Conservation (phyloP, 75 land plant genomes). For the Sequoia sempervirens region DNA sequence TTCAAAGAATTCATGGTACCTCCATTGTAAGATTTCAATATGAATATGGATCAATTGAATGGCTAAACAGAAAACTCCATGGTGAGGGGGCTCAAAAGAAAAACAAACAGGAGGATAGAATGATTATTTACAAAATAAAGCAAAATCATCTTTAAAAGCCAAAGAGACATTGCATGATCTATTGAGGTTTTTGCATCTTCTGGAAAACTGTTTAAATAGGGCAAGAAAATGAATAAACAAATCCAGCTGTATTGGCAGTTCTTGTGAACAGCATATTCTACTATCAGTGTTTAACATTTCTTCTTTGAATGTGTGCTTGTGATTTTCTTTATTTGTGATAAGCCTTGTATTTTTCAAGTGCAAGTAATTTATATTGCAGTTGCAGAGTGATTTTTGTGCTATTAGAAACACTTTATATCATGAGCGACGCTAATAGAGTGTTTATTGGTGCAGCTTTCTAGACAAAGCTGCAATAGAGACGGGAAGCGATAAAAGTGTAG, state of each 20-base stretch:
- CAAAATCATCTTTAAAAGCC: too few species aligned
- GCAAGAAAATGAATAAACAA: background rate
- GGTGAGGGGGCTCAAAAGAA: too few species aligned
- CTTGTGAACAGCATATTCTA: background rate
- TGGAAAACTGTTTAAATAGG: background rate
- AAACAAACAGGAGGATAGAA: too few species aligned
- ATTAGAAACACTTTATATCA: background rate
- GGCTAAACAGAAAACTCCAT: too few species aligned
- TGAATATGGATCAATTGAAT: too few species aligned
- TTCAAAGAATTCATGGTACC: too few species aligned
- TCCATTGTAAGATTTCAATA: too few species aligned
- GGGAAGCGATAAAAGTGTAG: background rate
- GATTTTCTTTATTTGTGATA: background rate
- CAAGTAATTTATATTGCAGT: background rate
- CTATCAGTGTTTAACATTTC: background rate
- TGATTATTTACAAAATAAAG: too few species aligned
- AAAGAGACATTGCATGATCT: too few species aligned
- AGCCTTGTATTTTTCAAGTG: background rate
- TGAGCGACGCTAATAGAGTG: background rate
- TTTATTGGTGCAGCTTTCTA: slow-evolving; percentile 42
- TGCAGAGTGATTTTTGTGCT: background rate
- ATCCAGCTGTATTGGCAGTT: background rate
- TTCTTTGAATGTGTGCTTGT: background rate
- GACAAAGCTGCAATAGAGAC: slow-evolving; percentile 44
- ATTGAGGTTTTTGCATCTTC: background rate